A percentile compares a stretch with the other conserved stretches of the same genome.
Evolutionary conservation across 345 rosid genomes (phyloP).

Genomic region (Tarenaya hassleriana): DNA sequence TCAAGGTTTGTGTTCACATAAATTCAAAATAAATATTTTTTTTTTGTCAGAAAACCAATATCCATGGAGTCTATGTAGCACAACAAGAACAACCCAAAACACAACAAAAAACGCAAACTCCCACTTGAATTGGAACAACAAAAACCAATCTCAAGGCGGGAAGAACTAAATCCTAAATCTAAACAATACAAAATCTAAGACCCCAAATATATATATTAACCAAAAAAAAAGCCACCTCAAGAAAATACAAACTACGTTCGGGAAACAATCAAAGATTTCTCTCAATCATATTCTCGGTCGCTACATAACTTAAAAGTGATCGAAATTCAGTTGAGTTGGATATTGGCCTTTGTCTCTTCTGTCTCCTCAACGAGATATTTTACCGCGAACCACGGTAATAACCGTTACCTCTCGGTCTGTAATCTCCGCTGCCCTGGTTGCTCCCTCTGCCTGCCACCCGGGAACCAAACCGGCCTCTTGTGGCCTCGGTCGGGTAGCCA

Average conservation of each 20-base stretch:
- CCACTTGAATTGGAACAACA: slow-evolving; percentile 40
- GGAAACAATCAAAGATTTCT: not conserved
- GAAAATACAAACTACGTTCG: slow-evolving; percentile 23
- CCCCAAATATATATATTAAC: slow-evolving; percentile 22
- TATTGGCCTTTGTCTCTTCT: not conserved
- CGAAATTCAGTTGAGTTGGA: slow-evolving; percentile 8
- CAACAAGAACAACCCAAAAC: slow-evolving; percentile 2
- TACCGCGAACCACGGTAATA: slow-evolving; percentile 51
- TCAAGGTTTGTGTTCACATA: too few species aligned
- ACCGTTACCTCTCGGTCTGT: slow-evolving; percentile 68
- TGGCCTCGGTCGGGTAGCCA: slow-evolving; percentile 53
- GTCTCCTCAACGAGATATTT: too few species aligned
- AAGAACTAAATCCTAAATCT: slow-evolving; percentile 14
- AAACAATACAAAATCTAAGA: slow-evolving; percentile 19
- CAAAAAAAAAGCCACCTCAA: slow-evolving; percentile 22
- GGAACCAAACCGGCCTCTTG: slow-evolving; percentile 57
- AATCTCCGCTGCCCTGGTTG: slow-evolving; percentile 57
- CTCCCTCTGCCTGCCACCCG: slow-evolving; percentile 68
- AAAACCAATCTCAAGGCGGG: slow-evolving; percentile 37
- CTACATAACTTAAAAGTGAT: slow-evolving; percentile 23
- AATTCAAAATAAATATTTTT: too few species aligned
- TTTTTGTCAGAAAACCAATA: too few species aligned
- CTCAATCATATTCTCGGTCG: slow-evolving; percentile 15
- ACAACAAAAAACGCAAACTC: slow-evolving; percentile 9
- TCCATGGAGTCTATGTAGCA: not conserved